phyloP scores from a whole-genome alignment of 805 yeast species.

The Starmerella floris region DNA sequence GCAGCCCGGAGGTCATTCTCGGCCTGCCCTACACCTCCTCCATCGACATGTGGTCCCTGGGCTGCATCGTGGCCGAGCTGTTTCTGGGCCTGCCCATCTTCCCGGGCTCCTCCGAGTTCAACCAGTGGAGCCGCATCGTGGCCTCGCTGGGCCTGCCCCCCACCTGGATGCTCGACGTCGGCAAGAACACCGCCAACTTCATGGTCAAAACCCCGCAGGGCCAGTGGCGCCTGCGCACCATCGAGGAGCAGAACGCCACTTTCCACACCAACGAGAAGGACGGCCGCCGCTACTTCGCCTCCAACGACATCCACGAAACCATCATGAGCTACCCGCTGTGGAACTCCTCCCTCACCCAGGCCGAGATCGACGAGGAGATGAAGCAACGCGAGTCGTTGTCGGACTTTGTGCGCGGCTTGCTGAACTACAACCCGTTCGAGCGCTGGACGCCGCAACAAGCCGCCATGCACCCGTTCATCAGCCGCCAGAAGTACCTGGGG shows the following conservation, averaged over 20 bases:
- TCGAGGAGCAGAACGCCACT: slow-evolving; percentile 39
- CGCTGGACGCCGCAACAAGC: slow-evolving; percentile 98
- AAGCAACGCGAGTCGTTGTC: slow-evolving; percentile 55
- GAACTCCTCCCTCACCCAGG: slow-evolving; percentile 27
- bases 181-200: slow-evolving; percentile 64
- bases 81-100: slow-evolving; percentile 84
- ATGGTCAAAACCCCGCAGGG: slow-evolving; percentile 34
- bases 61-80: slow-evolving; percentile 81
- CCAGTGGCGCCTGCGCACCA: slow-evolving; percentile 34
- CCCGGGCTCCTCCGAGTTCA: slow-evolving; percentile 90
- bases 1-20: slow-evolving; percentile 87
- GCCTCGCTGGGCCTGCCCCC: slow-evolving; percentile 80
- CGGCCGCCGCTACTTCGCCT: slow-evolving; percentile 70
- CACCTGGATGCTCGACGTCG: slow-evolving; percentile 93
- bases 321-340: slow-evolving; percentile 52
- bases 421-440: slow-evolving; percentile 80
- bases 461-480: slow-evolving; percentile 75
- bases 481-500: slow-evolving; percentile 42
- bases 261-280: slow-evolving; percentile 47
- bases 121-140: slow-evolving; percentile 71
- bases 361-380: slow-evolving; percentile 53
- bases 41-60: slow-evolving; percentile 96
- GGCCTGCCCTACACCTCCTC: slow-evolving; percentile 88
- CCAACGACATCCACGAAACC: slow-evolving; percentile 53
- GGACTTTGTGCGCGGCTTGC: slow-evolving; percentile 65